Evolutionary conservation across 257 asterid species (phyloP).

Genomic region (Euphrasia confusa): DNA sequence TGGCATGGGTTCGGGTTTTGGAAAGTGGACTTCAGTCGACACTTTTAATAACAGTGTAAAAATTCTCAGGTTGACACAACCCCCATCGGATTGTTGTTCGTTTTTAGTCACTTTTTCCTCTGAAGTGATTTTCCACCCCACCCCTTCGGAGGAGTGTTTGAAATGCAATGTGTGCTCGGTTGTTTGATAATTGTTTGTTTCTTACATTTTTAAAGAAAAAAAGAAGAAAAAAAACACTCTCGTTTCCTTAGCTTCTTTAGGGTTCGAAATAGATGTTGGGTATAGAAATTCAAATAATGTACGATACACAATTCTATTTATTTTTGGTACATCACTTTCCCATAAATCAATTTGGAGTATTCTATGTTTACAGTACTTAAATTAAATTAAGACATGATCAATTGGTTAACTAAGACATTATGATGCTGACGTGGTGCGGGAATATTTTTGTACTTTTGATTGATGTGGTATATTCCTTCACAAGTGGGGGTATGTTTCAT

Average conservation of each 20-base stretch:
- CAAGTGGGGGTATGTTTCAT: constrained; percentile 12
- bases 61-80: constrained; percentile 27
- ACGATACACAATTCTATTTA: neutral
- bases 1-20: constrained; percentile 17
- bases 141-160: constrained; percentile 24
- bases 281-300: neutral
- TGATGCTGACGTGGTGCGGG: constrained; percentile 15
- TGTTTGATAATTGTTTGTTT: constrained; percentile 26
- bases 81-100: constrained; percentile 25
- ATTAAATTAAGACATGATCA: neutral
- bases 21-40: constrained; percentile 20
- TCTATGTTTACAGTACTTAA: neutral
- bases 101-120: constrained; percentile 21
- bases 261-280: constrained; percentile 18
- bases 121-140: neutral
- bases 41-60: constrained; percentile 27
- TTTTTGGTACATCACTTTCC: neutral
- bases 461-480: constrained; percentile 11
- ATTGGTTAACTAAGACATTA: neutral
- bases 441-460: constrained; percentile 14
- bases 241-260: constrained; percentile 27
- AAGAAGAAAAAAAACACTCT: constrained; percentile 23
- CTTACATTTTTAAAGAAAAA: constrained; percentile 10
- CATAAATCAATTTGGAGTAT: neutral
- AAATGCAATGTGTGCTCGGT: constrained; percentile 20